These are phyloP conservation scores for Calonectria naviculata DNA, from an alignment of 2,329 filamentous ascomycete species.

Conservation along the genomic window DNA sequence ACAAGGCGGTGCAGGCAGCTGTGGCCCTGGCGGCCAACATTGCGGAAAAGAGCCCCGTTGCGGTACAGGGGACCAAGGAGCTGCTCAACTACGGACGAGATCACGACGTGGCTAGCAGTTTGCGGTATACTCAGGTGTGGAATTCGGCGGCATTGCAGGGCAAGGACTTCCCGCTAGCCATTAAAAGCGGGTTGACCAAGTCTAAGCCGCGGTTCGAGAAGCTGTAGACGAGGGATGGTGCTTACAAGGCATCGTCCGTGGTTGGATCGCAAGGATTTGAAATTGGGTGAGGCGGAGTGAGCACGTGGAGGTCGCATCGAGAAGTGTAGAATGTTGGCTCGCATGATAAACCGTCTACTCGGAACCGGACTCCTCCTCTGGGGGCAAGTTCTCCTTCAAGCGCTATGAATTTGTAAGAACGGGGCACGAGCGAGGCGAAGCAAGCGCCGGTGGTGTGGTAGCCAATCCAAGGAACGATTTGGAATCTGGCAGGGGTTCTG, in stretches of 20 bases:
- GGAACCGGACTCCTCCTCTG: slow-evolving; percentile 63
- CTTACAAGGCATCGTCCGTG: not conserved
- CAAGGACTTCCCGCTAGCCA: slow-evolving; percentile 77
- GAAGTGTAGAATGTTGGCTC: not conserved
- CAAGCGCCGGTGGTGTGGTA: not conserved
- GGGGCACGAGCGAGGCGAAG: slow-evolving; percentile 7
- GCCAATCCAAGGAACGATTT: not conserved
- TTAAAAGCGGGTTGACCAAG: slow-evolving; percentile 82
- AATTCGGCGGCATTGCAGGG: slow-evolving; percentile 88
- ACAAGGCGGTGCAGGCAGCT: slow-evolving; percentile 69
- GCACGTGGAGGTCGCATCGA: not conserved
- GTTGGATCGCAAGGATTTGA: not conserved
- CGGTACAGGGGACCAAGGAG: slow-evolving; percentile 89
- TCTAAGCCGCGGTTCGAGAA: slow-evolving; percentile 87
- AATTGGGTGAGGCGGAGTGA: not conserved
- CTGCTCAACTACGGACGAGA: slow-evolving; percentile 85
- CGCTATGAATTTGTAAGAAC: slow-evolving; percentile 48
- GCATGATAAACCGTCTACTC: slow-evolving; percentile 45
- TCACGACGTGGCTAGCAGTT: slow-evolving; percentile 78
- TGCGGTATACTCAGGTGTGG: slow-evolving; percentile 89
- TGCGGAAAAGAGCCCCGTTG: slow-evolving; percentile 86
- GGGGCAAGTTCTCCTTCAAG: slow-evolving; percentile 63
- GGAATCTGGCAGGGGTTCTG: not conserved
- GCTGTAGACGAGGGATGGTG: slow-evolving; percentile 60
- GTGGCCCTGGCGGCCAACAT: slow-evolving; percentile 73